Percentiles rank a stretch among this genome's conserved stretches.
Evolutionary conservation across 176 grass and related monocot genomes (phyloP).

Genomic region (Saccharum spontaneum): DNA sequence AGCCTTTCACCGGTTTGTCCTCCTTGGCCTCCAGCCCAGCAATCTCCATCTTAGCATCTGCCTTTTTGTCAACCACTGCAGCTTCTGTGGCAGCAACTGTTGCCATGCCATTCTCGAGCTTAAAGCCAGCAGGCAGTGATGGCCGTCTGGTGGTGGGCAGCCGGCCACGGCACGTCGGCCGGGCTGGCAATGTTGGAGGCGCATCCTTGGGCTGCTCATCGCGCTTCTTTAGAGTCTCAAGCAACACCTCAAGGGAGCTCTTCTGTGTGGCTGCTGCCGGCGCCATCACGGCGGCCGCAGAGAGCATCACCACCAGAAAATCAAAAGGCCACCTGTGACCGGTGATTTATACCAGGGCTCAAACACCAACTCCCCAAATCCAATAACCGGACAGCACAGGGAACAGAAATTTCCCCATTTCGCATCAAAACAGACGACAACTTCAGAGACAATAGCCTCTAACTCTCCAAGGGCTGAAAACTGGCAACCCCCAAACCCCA

Average conservation of each 20-base stretch:
- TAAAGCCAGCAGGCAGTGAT: conserved; percentile 46
- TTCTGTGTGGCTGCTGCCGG: conserved; percentile 35
- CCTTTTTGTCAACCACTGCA: conserved; percentile 25
- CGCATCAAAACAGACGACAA: conserved; percentile 27
- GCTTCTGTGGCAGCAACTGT: conserved; percentile 21
- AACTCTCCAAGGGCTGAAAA: conserved; percentile 38
- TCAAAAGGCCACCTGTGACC: conserved; percentile 36
- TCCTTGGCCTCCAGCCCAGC: conserved; percentile 43
- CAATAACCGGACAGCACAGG: conserved; percentile 16
- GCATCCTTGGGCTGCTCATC: conserved; percentile 77
- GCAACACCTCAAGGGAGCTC: conserved; percentile 97
- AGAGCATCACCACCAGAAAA: conserved; percentile 45
- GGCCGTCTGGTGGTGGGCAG: conserved; percentile 62
- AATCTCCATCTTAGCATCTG: conserved; percentile 26
- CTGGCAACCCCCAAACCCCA: conserved; percentile 17
- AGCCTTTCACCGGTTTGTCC: conserved; percentile 44
- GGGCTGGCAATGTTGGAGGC: conserved; percentile 78
- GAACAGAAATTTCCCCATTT: conserved; percentile 32
- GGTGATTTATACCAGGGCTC: conserved; percentile 31
- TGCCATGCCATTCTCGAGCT: conserved; percentile 48
- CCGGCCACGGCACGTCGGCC: conserved; percentile 75
- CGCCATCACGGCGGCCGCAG: conserved; percentile 44
- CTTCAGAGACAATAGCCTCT: conserved; percentile 11
- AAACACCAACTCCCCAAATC: conserved; percentile 44
- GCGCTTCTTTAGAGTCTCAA: conserved; percentile 71